A percentile compares a stretch with the other conserved stretches of the same genome.
Evolutionary conservation across 805 yeast species (phyloP).

Genomic region (Yueomyces sp.): DNA sequence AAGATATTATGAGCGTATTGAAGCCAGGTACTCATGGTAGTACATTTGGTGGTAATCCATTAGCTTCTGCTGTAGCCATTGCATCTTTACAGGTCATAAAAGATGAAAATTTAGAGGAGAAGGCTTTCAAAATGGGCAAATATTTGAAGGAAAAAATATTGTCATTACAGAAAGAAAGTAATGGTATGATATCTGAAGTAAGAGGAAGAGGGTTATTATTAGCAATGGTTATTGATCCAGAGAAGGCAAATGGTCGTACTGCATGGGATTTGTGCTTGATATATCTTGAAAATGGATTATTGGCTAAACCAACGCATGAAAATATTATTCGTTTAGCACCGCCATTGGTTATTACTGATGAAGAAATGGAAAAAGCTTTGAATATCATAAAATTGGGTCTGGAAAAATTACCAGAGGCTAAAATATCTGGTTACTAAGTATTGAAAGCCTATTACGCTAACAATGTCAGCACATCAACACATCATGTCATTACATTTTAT

Average conservation of each 20-base stretch:
- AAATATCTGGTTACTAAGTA: slow-evolving; percentile 4
- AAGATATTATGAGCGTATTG: slow-evolving; percentile 75
- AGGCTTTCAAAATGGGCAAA: slow-evolving; percentile 61
- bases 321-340: slow-evolving; percentile 94
- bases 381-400: slow-evolving; percentile 42
- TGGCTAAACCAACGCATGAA: slow-evolving; percentile 95
- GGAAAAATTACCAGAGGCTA: slow-evolving; percentile 5
- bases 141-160: slow-evolving; percentile 47
- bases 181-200: slow-evolving; percentile 46
- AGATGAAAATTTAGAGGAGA: slow-evolving; percentile 75
- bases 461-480: no score
- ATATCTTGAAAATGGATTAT: slow-evolving; percentile 77
- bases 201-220: slow-evolving; percentile 79
- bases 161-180: slow-evolving; percentile 34
- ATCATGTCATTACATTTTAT: no score
- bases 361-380: slow-evolving; percentile 73
- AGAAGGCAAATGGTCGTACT: slow-evolving; percentile 73
- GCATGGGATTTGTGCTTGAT: slow-evolving; percentile 94
- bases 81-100: slow-evolving; percentile 85
- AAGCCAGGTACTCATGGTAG: slow-evolving; percentile 97
- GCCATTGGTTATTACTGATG: slow-evolving; percentile 81
- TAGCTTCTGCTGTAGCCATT: slow-evolving; percentile 83
- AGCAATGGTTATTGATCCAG: slow-evolving; percentile 82
- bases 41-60: slow-evolving; percentile 95
- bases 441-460: neutral